Evolutionary conservation across 2,329 filamentous ascomycete species (phyloP).

Genomic region (Colletotrichum lupini): DNA sequence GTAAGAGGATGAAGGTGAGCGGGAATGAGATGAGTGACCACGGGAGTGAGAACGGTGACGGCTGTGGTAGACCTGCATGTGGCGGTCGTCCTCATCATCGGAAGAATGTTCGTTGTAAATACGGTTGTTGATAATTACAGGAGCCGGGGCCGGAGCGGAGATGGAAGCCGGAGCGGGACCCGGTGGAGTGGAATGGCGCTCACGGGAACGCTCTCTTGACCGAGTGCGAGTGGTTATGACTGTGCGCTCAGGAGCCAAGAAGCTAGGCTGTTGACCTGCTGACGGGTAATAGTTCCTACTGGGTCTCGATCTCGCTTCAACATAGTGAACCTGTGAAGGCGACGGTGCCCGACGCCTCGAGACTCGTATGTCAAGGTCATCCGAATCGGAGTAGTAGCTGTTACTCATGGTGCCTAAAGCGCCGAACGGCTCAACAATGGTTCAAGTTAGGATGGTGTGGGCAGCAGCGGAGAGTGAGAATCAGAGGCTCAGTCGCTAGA

Average conservation of each 20-base stretch:
- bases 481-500: not conserved
- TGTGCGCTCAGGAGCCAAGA: slow-evolving; percentile 59
- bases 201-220: slow-evolving; percentile 55
- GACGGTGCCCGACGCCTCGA: slow-evolving; percentile 52
- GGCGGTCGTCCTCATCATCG: slow-evolving; percentile 51
- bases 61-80: slow-evolving; percentile 43
- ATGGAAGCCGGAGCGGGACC: slow-evolving; percentile 41
- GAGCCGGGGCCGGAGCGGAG: slow-evolving; percentile 47
- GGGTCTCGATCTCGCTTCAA: slow-evolving; percentile 51
- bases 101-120: slow-evolving; percentile 62
- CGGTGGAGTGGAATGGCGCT: slow-evolving; percentile 57
- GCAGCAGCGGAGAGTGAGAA: not conserved
- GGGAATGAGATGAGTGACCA: slow-evolving; percentile 42
- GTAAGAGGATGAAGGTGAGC: slow-evolving; percentile 49
- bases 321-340: slow-evolving; percentile 56
- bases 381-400: slow-evolving; percentile 61
- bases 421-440: too few species aligned
- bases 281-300: slow-evolving; percentile 53
- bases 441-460: not conserved
- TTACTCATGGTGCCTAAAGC: slow-evolving; percentile 44
- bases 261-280: slow-evolving; percentile 47
- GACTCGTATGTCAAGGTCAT: slow-evolving; percentile 65
- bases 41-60: slow-evolving; percentile 43
- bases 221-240: slow-evolving; percentile 55
- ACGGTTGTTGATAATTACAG: slow-evolving; percentile 69